These are phyloP conservation scores for Sporopachydermia cereana DNA, from an alignment of 1,139 yeast species.

Conservation along the genomic window DNA sequence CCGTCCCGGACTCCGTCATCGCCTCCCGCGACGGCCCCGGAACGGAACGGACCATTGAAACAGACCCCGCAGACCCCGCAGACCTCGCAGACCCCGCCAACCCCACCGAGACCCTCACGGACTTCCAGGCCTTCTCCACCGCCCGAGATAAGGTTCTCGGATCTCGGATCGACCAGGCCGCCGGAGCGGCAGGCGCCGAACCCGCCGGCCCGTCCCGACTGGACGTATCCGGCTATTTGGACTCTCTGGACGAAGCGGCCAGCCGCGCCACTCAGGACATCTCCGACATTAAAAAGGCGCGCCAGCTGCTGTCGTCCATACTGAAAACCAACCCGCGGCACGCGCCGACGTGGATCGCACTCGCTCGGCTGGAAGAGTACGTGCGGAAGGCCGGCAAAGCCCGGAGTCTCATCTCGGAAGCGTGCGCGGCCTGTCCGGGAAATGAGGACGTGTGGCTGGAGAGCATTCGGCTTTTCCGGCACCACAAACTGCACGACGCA, in stretches of 20 bases:
- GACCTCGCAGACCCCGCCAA: conserved; percentile 11
- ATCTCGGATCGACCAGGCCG: conserved; percentile 32
- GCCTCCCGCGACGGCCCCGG: conserved; percentile 27
- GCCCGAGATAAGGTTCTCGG: conserved; percentile 44
- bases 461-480: conserved; percentile 50
- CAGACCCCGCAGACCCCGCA: conserved; percentile 14
- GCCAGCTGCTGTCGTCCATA: conserved; percentile 54
- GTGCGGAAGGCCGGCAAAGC: conserved; percentile 50
- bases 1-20: conserved; percentile 68
- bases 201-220: conserved; percentile 15
- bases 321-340: conserved; percentile 64
- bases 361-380: conserved; percentile 68
- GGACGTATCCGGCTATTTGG: conserved; percentile 30
- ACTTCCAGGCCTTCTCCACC: conserved; percentile 37
- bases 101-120: conserved; percentile 24
- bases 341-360: conserved; percentile 79
- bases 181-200: conserved; percentile 16
- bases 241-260: conserved; percentile 21
- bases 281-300: conserved; percentile 46
- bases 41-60: conserved; percentile 26
- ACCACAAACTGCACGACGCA: conserved; percentile 32
- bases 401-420: conserved; percentile 49
- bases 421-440: conserved; percentile 56
- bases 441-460: conserved; percentile 79
- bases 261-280: conserved; percentile 19